Conservation (phyloP, 2,329 filamentous ascomycete genomes). For the Pyrenochaeta sp. region DNA sequence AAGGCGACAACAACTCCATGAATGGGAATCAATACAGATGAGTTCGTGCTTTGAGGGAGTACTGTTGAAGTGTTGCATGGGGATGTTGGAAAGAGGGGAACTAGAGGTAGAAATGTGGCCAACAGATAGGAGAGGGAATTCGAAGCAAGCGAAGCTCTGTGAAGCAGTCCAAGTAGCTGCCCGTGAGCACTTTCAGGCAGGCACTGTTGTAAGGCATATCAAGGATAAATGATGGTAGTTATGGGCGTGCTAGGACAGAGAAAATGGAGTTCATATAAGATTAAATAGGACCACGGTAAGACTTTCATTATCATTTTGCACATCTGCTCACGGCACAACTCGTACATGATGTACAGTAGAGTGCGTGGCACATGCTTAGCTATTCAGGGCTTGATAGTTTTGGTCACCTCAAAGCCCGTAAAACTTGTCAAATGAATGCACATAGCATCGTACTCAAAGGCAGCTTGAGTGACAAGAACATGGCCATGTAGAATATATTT, state of each 20-base stretch:
- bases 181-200: neutral
- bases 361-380: neutral
- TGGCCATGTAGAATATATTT: conserved; percentile 18
- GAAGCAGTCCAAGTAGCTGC: too few species aligned
- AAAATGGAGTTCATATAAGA: neutral
- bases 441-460: neutral
- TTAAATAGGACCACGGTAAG: neutral
- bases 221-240: too few species aligned
- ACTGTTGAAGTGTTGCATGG: too few species aligned
- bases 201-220: neutral
- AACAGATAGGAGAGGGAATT: too few species aligned
- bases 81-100: too few species aligned
- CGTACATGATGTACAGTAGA: neutral
- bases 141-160: too few species aligned
- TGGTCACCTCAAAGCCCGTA: neutral
- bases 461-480: conserved; percentile 11
- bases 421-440: neutral
- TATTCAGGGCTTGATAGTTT: neutral
- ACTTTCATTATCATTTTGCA: neutral
- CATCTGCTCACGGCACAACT: neutral
- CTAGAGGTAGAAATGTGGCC: too few species aligned
- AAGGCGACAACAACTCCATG: too few species aligned
- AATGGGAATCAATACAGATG: too few species aligned
- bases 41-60: too few species aligned
- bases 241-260: neutral